Evolutionary conservation across 352 stramenopile genomes (phyloP), one percentile per base, ranked within the genome.

Genomic region (Globisporangium abappressorium): DNA sequence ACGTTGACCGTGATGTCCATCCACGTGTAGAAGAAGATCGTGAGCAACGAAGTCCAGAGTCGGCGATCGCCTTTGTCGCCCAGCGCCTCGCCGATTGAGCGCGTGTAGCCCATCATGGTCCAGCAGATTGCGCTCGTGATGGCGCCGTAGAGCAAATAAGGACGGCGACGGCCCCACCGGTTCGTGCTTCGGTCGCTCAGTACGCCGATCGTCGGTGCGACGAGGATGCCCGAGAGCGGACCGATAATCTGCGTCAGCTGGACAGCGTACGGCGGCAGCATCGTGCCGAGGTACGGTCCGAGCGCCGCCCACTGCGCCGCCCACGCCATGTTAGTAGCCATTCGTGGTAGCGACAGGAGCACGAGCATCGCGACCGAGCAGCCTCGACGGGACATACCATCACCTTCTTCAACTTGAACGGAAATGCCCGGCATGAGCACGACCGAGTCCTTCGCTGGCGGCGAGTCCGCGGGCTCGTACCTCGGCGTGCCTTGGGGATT

Each of bases 1-100:
- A 92, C 75, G 69, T 94, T 94, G 34, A 92, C 81, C 0, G 84
- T 94, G 53, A 93, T 76, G 58, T 94, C 86, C 82, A 93, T 94
- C 84, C 82, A 94, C 28, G 82, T 84, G 71, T 94, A 94, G 69
- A 91, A 91, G 30, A 91, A 18, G 34, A 94, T 77, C 22, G 79
- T 88, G 60, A 94, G 70, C 43, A 77, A 65, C 7, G 80, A 76
- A 6, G 83, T 92, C 70, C 75, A 90, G n/a, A 73, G 69, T 18
- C 82, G 81, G 33, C 38, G 33, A 11, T 81, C 68, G 1, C 73
- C 79, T 0, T 71, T 70, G 61, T 94, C 84, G 28, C 86, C 86
- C 12, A 92, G 73, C 3, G 79, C 28, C 12, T 84, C 73, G n/a
- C 84, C 86, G 22, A 94, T 71, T n/a, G 88, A 68, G 22, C 74